These are phyloP conservation scores for Spinellus fusiger DNA, from an alignment of 192 early-diverging fungal species.

Conservation along the genomic window DNA sequence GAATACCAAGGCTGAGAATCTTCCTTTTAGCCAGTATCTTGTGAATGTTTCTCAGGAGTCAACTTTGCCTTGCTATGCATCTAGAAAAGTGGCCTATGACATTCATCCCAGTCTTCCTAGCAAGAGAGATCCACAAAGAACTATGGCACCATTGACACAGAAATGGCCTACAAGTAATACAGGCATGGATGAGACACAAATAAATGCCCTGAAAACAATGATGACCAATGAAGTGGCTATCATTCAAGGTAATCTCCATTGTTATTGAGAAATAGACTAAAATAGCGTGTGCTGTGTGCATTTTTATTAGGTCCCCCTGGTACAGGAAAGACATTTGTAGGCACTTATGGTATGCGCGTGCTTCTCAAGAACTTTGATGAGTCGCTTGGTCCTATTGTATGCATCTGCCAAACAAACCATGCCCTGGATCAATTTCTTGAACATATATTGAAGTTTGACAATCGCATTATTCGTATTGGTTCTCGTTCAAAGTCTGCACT, in stretches of 20 bases:
- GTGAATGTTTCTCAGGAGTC: conserved; percentile 31
- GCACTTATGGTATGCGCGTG: conserved; percentile 39
- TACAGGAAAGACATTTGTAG: conserved; percentile 54
- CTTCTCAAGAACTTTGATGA: conserved; percentile 35
- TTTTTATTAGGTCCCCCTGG: conserved; percentile 44
- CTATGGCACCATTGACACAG: conserved; percentile 7
- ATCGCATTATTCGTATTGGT: conserved; percentile 43
- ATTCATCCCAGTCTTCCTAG: conserved; percentile 1
- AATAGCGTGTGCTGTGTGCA: neutral
- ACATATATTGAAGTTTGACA: conserved; percentile 38
- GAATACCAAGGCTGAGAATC: conserved; percentile 21
- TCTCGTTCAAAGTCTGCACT: conserved; percentile 39
- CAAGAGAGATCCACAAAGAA: neutral
- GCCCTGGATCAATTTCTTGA: conserved; percentile 35
- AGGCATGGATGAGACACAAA: conserved; percentile 33
- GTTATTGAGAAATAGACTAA: neutral
- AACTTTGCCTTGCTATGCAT: conserved; percentile 33
- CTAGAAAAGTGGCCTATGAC: conserved; percentile 15
- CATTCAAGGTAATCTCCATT: conserved; percentile 34
- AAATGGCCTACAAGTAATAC: conserved; percentile 17
- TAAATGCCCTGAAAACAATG: conserved; percentile 41
- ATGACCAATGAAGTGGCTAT: conserved; percentile 39
- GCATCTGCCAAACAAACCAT: conserved; percentile 56
- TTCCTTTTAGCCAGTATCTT: conserved; percentile 41
- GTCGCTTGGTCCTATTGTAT: conserved; percentile 35